Conservation (phyloP, 2,329 filamentous ascomycete species). For the Allantophomopsis cytisporea region DNA sequence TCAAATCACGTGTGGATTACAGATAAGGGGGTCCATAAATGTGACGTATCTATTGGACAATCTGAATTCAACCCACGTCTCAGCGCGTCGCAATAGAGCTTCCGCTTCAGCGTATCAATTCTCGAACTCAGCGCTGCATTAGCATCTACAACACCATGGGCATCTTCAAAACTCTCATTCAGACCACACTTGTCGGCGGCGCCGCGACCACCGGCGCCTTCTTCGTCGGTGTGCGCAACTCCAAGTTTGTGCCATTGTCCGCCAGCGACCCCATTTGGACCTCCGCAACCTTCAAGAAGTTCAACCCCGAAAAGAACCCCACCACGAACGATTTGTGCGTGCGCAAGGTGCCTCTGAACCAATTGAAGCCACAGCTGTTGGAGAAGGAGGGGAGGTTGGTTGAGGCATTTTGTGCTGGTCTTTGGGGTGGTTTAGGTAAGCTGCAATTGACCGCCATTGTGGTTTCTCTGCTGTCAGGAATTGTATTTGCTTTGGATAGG, state of each 20-base stretch:
- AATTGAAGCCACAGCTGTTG: slow-evolving; percentile 51
- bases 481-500: too few species aligned
- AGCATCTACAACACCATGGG: not conserved
- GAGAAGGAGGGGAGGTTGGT: slow-evolving; percentile 45
- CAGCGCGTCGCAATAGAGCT: too few species aligned
- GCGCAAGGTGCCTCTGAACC: slow-evolving; percentile 44
- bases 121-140: too few species aligned
- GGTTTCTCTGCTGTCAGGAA: too few species aligned
- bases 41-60: too few species aligned
- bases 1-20: too few species aligned
- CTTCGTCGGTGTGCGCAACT: not conserved
- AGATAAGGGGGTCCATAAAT: too few species aligned
- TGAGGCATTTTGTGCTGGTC: slow-evolving; percentile 51
- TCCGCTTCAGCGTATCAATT: too few species aligned
- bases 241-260: slow-evolving; percentile 34
- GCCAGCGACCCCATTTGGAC: slow-evolving; percentile 47
- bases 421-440: slow-evolving; percentile 52
- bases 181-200: not conserved
- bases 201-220: not conserved
- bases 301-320: slow-evolving; percentile 50
- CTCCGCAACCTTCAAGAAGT: slow-evolving; percentile 37
- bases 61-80: too few species aligned
- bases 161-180: not conserved
- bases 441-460: too few species aligned
- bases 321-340: slow-evolving; percentile 51